Evolutionary conservation across 2,329 filamentous ascomycete genomes (phyloP).

Genomic region (Balansia obtecta): DNA sequence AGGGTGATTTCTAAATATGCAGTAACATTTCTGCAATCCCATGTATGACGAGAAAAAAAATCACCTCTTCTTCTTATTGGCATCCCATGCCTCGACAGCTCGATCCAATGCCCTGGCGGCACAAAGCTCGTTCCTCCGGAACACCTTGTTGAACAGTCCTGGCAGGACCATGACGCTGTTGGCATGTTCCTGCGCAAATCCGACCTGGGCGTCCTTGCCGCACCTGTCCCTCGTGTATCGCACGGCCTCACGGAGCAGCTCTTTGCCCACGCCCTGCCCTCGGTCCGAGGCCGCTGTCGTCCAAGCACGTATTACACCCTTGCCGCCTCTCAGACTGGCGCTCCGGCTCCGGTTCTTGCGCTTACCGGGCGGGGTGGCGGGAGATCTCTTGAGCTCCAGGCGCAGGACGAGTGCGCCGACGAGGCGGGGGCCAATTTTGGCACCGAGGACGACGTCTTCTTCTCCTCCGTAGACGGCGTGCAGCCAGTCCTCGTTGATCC

Average conservation of each 20-base stretch:
- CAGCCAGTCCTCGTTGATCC: slow-evolving; percentile 50
- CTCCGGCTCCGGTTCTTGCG: slow-evolving; percentile 26
- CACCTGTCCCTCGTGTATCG: slow-evolving; percentile 53
- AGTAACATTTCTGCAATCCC: too few species aligned
- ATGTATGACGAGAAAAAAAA: slow-evolving; percentile 7
- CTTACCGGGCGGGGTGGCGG: slow-evolving; percentile 10
- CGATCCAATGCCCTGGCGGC: slow-evolving; percentile 41
- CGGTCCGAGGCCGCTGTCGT: slow-evolving; percentile 61
- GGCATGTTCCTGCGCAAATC: slow-evolving; percentile 67
- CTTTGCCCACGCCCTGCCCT: slow-evolving; percentile 57
- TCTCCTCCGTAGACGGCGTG: slow-evolving; percentile 25
- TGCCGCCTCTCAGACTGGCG: slow-evolving; percentile 40
- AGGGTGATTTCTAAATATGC: neutral
- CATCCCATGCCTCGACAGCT: slow-evolving; percentile 37
- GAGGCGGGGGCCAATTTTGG: slow-evolving; percentile 53
- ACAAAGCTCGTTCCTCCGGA: slow-evolving; percentile 45
- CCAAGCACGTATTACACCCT: slow-evolving; percentile 69
- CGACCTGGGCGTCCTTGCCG: slow-evolving; percentile 53
- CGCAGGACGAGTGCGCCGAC: slow-evolving; percentile 61
- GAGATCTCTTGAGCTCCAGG: slow-evolving; percentile 35
- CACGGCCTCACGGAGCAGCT: slow-evolving; percentile 62
- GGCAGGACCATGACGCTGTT: slow-evolving; percentile 56
- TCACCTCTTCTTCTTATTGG: slow-evolving; percentile 35
- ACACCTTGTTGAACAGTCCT: slow-evolving; percentile 46
- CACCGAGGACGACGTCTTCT: slow-evolving; percentile 49